Conservation (phyloP, 1,284 basidiomycete species). For the Trametes pubescens region DNA sequence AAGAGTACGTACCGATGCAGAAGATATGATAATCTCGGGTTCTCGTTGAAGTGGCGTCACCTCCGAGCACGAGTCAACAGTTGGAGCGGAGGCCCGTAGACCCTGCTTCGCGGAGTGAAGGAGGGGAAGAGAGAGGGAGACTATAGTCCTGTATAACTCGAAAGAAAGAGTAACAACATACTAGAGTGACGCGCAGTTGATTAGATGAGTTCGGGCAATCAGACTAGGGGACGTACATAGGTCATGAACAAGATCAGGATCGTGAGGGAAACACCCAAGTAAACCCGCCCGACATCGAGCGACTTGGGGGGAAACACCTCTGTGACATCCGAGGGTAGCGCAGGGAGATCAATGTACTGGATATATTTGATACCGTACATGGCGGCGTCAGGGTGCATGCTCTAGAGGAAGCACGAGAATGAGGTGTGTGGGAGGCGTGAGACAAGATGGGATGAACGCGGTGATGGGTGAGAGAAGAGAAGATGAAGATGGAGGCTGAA, state of each 20-base stretch:
- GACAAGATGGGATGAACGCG: slow-evolving; percentile 4
- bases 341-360: background rate
- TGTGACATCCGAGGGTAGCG: background rate
- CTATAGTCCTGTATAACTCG: slow-evolving; percentile 16
- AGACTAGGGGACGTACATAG: slow-evolving; percentile 14
- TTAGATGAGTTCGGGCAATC: background rate
- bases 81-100: too few species aligned
- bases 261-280: slow-evolving; percentile 3
- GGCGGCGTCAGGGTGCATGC: background rate
- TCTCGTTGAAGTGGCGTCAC: background rate
- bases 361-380: slow-evolving; percentile 15
- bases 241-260: slow-evolving; percentile 16
- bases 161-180: slow-evolving; percentile 14
- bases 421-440: slow-evolving; percentile 4
- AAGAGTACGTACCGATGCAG: too few species aligned
- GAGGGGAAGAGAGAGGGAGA: background rate
- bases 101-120: background rate
- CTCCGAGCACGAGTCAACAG: background rate
- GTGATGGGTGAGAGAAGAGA: background rate
- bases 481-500: background rate
- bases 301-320: background rate
- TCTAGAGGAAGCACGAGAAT: background rate
- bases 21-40: too few species aligned
- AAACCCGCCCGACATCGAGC: background rate
- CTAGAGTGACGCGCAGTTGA: slow-evolving; percentile 3